Conservation (phyloP, 805 yeast species). For the Starmerella vaccinii region DNA sequence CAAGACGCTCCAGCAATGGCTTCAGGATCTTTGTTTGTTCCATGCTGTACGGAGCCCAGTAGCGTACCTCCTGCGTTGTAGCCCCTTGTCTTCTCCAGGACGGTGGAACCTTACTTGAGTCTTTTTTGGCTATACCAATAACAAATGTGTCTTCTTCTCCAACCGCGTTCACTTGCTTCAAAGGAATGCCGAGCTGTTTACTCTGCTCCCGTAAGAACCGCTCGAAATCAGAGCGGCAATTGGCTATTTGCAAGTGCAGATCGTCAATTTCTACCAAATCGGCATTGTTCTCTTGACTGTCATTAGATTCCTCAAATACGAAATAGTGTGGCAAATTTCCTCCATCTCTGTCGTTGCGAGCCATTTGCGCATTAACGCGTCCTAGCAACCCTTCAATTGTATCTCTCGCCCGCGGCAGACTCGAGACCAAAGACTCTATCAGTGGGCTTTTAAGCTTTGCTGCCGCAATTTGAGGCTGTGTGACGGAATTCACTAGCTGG, state of each 20-base stretch:
- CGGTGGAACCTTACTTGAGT: conserved; percentile 49
- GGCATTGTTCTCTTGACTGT: background rate
- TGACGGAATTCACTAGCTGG: conserved; percentile 26
- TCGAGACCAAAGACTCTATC: conserved; percentile 34
- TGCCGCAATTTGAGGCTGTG: conserved; percentile 20
- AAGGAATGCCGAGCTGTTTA: conserved; percentile 43
- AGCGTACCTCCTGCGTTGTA: conserved; percentile 59
- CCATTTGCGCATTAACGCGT: conserved; percentile 22
- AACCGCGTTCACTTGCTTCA: conserved; percentile 46
- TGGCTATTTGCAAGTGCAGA: conserved; percentile 32
- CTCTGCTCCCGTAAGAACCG: conserved; percentile 44
- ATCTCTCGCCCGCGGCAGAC: conserved; percentile 32
- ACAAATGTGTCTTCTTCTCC: conserved; percentile 52
- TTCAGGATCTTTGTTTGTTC: conserved; percentile 45
- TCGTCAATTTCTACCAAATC: conserved; percentile 5
- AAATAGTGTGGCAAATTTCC: conserved; percentile 6
- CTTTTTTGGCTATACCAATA: conserved; percentile 60
- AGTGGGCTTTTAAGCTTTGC: conserved; percentile 30
- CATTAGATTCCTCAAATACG: background rate
- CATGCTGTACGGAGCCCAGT: conserved; percentile 51
- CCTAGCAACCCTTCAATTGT: conserved; percentile 26
- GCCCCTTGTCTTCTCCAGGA: conserved; percentile 72
- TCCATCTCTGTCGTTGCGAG: conserved; percentile 6
- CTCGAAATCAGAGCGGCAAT: conserved; percentile 40
- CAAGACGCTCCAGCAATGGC: conserved; percentile 49